phyloP scores from a whole-genome alignment of 1,284 basidiomycete genomes.

The Sanghuangporus sanghuang region DNA sequence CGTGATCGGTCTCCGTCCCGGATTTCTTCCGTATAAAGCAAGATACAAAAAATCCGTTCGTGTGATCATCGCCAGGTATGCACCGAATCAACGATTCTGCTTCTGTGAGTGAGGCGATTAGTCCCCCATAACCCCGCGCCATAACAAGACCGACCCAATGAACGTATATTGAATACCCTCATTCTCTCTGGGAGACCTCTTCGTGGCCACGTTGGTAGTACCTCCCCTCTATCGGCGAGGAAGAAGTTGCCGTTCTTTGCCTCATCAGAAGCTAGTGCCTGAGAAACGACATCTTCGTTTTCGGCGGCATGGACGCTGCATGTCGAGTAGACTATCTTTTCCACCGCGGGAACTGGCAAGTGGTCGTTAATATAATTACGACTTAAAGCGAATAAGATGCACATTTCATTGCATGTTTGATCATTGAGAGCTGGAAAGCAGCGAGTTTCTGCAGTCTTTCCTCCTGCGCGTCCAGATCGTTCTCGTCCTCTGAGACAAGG shows the following conservation, averaged over 20 bases:
- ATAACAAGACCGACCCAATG: neutral
- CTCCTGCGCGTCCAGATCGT: conserved; percentile 45
- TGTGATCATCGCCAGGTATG: conserved; percentile 78
- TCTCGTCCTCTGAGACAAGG: conserved; percentile 33
- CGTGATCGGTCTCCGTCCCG: neutral
- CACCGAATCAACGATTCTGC: conserved; percentile 78
- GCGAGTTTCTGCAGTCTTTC: conserved; percentile 79
- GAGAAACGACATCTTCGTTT: conserved; percentile 82
- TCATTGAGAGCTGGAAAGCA: conserved; percentile 87
- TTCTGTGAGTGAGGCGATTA: conserved; percentile 30
- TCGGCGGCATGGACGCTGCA: conserved; percentile 90
- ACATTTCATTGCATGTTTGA: conserved; percentile 95
- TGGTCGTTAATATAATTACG: neutral
- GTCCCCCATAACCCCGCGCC: neutral
- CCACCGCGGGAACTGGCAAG: conserved; percentile 47
- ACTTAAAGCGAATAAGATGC: conserved; percentile 23
- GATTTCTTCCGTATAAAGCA: conserved; percentile 54
- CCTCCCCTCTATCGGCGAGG: conserved; percentile 59
- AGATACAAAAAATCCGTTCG: conserved; percentile 94
- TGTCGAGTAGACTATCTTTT: conserved; percentile 91
- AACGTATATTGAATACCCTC: conserved; percentile 11
- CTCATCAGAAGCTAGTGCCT: conserved; percentile 67
- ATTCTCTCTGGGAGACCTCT: conserved; percentile 69
- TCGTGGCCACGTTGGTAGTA: conserved; percentile 76
- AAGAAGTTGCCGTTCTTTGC: conserved; percentile 53